Evolutionary conservation across 2,329 filamentous ascomycete species (phyloP).

Genomic region (Cordyceps fumosorosea): DNA sequence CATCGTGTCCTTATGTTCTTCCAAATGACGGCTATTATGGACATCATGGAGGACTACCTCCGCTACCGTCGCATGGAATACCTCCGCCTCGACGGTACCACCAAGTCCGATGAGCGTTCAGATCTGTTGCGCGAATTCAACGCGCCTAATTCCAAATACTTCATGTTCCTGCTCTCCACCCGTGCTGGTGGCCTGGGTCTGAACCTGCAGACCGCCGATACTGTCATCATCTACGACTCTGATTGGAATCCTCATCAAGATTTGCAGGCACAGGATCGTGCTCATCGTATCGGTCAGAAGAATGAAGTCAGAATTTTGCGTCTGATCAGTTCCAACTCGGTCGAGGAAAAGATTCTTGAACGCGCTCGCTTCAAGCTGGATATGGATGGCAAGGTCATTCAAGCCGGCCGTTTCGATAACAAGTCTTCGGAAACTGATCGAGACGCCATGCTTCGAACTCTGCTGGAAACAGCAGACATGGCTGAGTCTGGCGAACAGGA

Average conservation of each 20-base stretch:
- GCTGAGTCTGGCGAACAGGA: slow-evolving; percentile 70
- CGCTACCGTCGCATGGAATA: slow-evolving; percentile 78
- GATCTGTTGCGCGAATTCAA: slow-evolving; percentile 88
- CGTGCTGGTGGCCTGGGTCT: slow-evolving; percentile 96
- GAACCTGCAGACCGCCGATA: slow-evolving; percentile 95
- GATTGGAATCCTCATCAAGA: slow-evolving; percentile 99
- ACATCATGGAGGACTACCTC: slow-evolving; percentile 99
- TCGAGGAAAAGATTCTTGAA: slow-evolving; percentile 97
- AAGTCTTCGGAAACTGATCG: slow-evolving; percentile 98
- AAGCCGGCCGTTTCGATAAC: slow-evolving; percentile 98
- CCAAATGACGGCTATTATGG: slow-evolving; percentile 99
- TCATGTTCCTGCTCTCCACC: slow-evolving; percentile 97
- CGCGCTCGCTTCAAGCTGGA: slow-evolving; percentile 96
- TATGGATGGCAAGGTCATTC: slow-evolving; percentile 99
- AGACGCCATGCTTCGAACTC: slow-evolving; percentile 90
- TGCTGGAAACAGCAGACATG: slow-evolving; percentile 77
- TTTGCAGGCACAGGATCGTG: slow-evolving; percentile 98
- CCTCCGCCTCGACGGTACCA: slow-evolving; percentile 89
- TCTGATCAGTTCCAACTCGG: slow-evolving; percentile 92
- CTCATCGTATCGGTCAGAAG: slow-evolving; percentile 99
- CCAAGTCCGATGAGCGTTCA: slow-evolving; percentile 94
- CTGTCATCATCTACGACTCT: slow-evolving; percentile 98
- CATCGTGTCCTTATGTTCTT: slow-evolving; percentile 99
- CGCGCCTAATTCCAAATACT: slow-evolving; percentile 81
- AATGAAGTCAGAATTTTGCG: slow-evolving; percentile 96